Percentiles rank a stretch among this genome's conserved stretches.
phyloP scores from a whole-genome alignment of 768 basidiomycete genomes.

The Tricholoma furcatifolium region DNA sequence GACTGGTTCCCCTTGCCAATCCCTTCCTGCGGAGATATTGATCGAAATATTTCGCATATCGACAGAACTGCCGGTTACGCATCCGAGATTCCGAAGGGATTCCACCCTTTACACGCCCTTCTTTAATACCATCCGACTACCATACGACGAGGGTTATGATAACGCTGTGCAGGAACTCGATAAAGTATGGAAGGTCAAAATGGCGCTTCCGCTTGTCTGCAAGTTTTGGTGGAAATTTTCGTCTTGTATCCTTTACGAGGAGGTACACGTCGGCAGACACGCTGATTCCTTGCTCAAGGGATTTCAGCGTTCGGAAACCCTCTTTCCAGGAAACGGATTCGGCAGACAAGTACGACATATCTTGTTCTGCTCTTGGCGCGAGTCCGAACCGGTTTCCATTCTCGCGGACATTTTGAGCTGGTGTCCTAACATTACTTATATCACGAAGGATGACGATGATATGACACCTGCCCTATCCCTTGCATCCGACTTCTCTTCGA shows the following conservation, averaged over 20 bases:
- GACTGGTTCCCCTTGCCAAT: neutral
- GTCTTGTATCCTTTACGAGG: slow-evolving; percentile 8
- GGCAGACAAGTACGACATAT: slow-evolving; percentile 12
- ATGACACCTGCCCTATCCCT: neutral
- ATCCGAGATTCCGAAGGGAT: neutral
- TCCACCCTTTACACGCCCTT: slow-evolving; percentile 1
- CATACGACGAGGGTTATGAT: neutral
- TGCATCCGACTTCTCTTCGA: neutral
- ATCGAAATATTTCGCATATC: slow-evolving; percentile 8
- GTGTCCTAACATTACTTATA: slow-evolving; percentile 9
- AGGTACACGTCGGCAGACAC: slow-evolving; percentile 8
- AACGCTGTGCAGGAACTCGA: neutral
- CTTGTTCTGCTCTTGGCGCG: slow-evolving; percentile 1
- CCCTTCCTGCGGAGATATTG: slow-evolving; percentile 9
- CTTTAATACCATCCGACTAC: neutral
- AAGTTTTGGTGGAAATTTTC: slow-evolving; percentile 9
- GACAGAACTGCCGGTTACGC: slow-evolving; percentile 1
- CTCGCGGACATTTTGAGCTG: slow-evolving; percentile 4
- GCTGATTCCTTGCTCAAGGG: neutral
- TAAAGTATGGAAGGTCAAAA: slow-evolving; percentile 3
- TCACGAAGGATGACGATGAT: slow-evolving; percentile 16
- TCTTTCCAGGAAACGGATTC: neutral
- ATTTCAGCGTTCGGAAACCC: slow-evolving; percentile 6
- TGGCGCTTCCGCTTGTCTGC: slow-evolving; percentile 12
- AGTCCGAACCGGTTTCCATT: neutral